These are phyloP conservation scores for Ophiocordyceps camponoti-saundersi DNA, from an alignment of 2,329 filamentous ascomycete genomes.

Conservation along the genomic window DNA sequence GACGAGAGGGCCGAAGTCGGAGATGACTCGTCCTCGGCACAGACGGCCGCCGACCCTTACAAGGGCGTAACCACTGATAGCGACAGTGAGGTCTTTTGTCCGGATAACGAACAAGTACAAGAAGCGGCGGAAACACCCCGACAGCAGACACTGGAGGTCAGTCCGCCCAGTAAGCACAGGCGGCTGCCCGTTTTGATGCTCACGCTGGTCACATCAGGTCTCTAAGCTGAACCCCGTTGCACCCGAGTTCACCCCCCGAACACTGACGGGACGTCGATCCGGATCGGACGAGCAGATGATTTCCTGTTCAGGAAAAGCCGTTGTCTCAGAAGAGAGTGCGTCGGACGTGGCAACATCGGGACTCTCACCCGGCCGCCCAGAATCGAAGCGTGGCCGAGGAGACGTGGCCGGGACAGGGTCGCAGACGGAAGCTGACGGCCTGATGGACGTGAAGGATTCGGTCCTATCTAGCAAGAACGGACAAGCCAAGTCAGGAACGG, in stretches of 20 bases:
- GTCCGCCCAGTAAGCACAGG: neutral
- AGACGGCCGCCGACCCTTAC: constrained; percentile 16
- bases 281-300: neutral
- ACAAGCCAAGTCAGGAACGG: neutral
- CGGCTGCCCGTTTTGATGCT: constrained; percentile 11
- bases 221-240: constrained; percentile 38
- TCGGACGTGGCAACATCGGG: neutral
- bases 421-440: neutral
- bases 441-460: constrained; percentile 6
- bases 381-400: constrained; percentile 9
- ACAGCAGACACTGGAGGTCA: constrained; percentile 32
- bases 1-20: constrained; percentile 10
- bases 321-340: neutral
- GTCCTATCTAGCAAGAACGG: neutral
- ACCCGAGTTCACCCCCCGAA: constrained; percentile 34
- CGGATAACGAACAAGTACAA: constrained; percentile 6
- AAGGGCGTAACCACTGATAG: constrained; percentile 8
- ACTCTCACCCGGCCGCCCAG: constrained; percentile 4
- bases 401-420: neutral
- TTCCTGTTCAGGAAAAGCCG: neutral
- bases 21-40: constrained; percentile 20
- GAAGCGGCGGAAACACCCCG: constrained; percentile 16
- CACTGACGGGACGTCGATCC: neutral
- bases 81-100: constrained; percentile 8
- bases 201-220: constrained; percentile 25